Conservation (phyloP, 129 eudicot genomes). For the Ambrosia trifida region DNA sequence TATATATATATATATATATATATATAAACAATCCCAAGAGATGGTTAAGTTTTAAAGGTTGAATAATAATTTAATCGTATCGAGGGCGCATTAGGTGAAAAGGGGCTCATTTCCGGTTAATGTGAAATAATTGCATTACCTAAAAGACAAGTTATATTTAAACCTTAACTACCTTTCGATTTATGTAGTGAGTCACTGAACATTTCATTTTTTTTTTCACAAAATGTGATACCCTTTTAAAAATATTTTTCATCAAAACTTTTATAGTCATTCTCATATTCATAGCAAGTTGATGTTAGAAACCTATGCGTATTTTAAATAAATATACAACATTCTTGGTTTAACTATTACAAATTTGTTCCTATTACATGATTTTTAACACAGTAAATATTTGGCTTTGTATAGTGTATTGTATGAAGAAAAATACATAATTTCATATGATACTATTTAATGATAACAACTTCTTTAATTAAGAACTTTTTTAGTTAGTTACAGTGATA, state of each 20-base stretch:
- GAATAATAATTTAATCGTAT: slow-evolving; percentile 27
- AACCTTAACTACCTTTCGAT: neutral
- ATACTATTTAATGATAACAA: no score
- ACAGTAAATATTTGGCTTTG: no score
- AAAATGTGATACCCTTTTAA: neutral
- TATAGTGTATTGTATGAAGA: no score
- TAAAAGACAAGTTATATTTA: neutral
- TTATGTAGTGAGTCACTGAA: neutral
- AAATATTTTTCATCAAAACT: neutral
- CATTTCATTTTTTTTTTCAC: neutral
- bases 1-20: no score
- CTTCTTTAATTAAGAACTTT: no score
- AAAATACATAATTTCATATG: no score
- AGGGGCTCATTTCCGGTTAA: slow-evolving; percentile 12
- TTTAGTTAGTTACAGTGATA: no score
- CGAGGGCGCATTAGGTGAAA: slow-evolving; percentile 24
- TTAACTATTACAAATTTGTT: no score
- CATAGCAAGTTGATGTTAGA: neutral
- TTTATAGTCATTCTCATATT: neutral
- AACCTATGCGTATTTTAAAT: neutral
- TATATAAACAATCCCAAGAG: neutral
- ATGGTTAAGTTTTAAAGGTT: neutral
- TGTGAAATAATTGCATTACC: slow-evolving; percentile 4
- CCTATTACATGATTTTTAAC: no score
- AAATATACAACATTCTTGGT: neutral